Evolutionary conservation across 306 rosid genomes (phyloP), one percentile per base, ranked within the genome.

Genomic region (Cercis canadensis): DNA sequence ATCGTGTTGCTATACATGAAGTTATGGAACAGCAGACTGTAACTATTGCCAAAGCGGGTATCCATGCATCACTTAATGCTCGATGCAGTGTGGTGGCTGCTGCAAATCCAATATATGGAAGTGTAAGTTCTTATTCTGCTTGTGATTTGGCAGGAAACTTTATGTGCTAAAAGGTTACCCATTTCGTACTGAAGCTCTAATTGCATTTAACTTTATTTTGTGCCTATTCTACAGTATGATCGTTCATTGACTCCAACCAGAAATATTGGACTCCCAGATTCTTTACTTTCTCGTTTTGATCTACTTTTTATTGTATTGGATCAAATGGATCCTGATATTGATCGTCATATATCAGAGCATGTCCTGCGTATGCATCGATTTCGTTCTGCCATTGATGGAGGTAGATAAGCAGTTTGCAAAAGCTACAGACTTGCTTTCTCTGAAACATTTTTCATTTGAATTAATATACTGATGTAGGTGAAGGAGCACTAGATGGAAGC

Each of bases 1-100:
- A 94, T 77, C 90, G 99, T 53, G 99, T 94, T 51, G 99, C 99
- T 57, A 94, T 94, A 78, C 99, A 94, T 59, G 99, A 94, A 79
- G 99, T 94, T 57, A 94, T 94, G 99, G 97, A 94, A 66, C 99
- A 94, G 82, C 99, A 94, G 83, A 94, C 99, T 24, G 99, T 94
- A 39, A 94, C 99, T 54, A 94, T 94, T 44, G 97, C 99, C 75
- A 94, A 94, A 87, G 99, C 99, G 41, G 99, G 99, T 58, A 94
- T 94, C 81, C 99, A 94, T 77, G 99, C 99, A 57, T 94, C 99
- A 37, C 89, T 94, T 39, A 94, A 94, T 72, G 99, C 99, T 10
- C 85, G 99, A 17, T 94, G 99, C 85, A 94, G 99, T 78, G 99
- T 91, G 80, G 96, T 94, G 57, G 99, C 99, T 69, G 99, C 99